These are phyloP conservation scores for Metschnikowia amazonensis DNA, from an alignment of 805 yeast species.

Conservation along the genomic window DNA sequence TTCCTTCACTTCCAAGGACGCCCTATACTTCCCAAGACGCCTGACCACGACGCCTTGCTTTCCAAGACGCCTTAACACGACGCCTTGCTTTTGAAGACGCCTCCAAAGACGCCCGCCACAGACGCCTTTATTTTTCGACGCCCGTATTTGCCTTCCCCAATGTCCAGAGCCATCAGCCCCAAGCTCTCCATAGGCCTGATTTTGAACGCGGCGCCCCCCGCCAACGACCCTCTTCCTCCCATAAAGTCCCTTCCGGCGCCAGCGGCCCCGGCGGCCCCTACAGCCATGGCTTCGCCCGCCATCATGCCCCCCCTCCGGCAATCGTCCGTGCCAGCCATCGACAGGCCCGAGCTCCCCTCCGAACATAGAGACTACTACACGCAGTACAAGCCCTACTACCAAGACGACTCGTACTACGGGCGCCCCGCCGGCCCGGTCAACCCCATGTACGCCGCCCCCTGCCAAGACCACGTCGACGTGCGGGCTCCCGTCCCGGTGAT, in stretches of 20 bases:
- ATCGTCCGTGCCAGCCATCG: not conserved
- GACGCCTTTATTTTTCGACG: no score
- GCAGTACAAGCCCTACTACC: not conserved
- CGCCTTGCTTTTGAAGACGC: no score
- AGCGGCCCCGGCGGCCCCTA: not conserved
- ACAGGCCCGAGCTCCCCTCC: not conserved
- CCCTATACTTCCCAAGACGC: no score
- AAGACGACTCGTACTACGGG: not conserved
- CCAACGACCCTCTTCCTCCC: not conserved
- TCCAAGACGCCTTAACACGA: no score
- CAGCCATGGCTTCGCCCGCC: not conserved
- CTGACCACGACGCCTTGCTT: no score
- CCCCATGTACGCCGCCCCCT: not conserved
- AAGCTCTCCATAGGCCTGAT: conserved; percentile 12
- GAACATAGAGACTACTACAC: not conserved
- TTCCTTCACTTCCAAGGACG: not conserved
- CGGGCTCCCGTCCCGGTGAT: not conserved
- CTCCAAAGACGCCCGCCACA: not conserved
- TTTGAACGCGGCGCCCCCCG: conserved; percentile 7
- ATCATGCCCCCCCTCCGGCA: not conserved
- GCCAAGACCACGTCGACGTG: not conserved
- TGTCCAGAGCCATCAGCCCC: conserved; percentile 7
- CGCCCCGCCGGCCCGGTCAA: not conserved
- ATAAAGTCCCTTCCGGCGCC: not conserved
- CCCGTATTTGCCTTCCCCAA: no score